Conservation (phyloP, 257 asterid genomes). For the Salvia miltiorrhiza region DNA sequence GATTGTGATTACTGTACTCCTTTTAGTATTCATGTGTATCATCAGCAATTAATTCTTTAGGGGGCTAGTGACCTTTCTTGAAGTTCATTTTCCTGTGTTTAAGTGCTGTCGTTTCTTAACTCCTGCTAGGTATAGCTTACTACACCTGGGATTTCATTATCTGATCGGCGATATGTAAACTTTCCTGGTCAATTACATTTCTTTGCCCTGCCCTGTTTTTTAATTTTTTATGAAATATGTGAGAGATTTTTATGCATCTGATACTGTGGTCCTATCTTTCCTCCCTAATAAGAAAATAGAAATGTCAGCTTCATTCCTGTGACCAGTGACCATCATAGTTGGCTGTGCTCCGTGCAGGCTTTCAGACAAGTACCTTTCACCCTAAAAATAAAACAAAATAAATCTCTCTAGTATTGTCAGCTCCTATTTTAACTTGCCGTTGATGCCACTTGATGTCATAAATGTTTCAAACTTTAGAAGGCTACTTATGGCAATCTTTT, state of each 20-base stretch:
- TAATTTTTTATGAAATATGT: conserved; percentile 14
- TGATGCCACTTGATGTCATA: conserved; percentile 11
- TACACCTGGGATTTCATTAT: no score
- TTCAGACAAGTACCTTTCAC: conserved; percentile 22
- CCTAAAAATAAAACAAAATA: conserved; percentile 3
- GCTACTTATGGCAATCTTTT: background rate
- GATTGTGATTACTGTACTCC: conserved; percentile 27
- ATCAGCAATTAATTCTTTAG: conserved; percentile 14
- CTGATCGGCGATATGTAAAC: background rate
- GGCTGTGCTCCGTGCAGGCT: conserved; percentile 32
- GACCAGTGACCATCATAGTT: conserved; percentile 18
- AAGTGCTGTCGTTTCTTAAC: no score
- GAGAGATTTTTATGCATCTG: background rate
- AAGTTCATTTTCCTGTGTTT: conserved; percentile 6
- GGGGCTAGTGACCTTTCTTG: conserved; percentile 18
- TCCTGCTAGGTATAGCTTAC: no score
- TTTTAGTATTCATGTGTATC: conserved; percentile 29
- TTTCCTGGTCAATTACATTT: conserved; percentile 10
- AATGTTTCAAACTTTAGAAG: conserved; percentile 4
- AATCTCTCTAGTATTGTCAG: conserved; percentile 14
- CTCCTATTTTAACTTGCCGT: background rate
- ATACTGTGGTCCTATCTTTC: conserved; percentile 18
- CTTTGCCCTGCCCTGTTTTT: conserved; percentile 21
- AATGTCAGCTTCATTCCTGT: conserved; percentile 19
- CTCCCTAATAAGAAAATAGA: background rate